phyloP scores from a whole-genome alignment of 371 early-diverging fungal genomes.

The Smittium culicis region DNA sequence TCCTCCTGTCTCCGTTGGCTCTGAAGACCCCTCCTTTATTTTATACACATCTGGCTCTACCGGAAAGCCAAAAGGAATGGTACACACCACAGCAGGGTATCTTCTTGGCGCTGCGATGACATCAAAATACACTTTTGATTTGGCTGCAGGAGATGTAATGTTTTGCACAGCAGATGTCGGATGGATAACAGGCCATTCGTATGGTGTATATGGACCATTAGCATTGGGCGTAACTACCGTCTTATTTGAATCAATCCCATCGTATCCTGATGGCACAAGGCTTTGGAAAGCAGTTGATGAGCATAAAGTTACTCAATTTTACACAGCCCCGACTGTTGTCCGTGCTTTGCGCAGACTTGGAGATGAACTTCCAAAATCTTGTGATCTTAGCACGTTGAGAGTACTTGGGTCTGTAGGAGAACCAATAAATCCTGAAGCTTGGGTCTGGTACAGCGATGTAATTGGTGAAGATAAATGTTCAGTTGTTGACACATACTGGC shows the following conservation, averaged over 20 bases:
- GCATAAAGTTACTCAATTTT: slow-evolving; percentile 88
- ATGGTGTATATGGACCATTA: slow-evolving; percentile 91
- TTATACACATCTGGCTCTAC: slow-evolving; percentile 93
- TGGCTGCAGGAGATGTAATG: slow-evolving; percentile 67
- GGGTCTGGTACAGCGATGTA: slow-evolving; percentile 86
- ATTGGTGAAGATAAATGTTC: slow-evolving; percentile 80
- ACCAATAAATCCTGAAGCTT: slow-evolving; percentile 95
- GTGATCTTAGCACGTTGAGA: slow-evolving; percentile 62
- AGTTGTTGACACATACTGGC: slow-evolving; percentile 94
- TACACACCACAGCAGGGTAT: slow-evolving; percentile 91
- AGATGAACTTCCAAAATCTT: slow-evolving; percentile 56
- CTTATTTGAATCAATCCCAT: slow-evolving; percentile 81
- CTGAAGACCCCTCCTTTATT: slow-evolving; percentile 94
- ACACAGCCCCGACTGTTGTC: slow-evolving; percentile 97
- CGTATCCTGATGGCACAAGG: slow-evolving; percentile 67
- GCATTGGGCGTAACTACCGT: slow-evolving; percentile 79
- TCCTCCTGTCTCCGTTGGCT: slow-evolving; percentile 59
- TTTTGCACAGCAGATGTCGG: slow-evolving; percentile 74
- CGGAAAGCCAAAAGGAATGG: slow-evolving; percentile 87
- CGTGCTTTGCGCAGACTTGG: slow-evolving; percentile 84
- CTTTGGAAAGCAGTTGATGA: slow-evolving; percentile 74
- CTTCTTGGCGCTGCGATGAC: slow-evolving; percentile 77
- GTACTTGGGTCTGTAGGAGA: slow-evolving; percentile 96
- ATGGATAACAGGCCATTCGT: slow-evolving; percentile 76
- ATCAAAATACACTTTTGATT: slow-evolving; percentile 81